phyloP scores from a whole-genome alignment of 139 green algal species.

The Picochlorum sp. region DNA sequence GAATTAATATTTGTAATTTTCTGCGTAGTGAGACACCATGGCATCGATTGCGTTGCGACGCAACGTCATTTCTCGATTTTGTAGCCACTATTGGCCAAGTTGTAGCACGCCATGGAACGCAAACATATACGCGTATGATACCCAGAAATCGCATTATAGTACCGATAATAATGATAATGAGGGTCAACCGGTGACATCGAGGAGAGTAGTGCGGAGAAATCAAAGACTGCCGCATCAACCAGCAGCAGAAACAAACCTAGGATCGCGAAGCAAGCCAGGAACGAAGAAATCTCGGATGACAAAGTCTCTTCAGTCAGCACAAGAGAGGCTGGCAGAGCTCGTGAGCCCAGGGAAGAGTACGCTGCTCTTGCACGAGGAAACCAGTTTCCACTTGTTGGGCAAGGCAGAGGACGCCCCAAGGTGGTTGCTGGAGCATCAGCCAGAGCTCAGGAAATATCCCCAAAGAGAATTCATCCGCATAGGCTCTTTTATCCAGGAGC shows the following conservation, averaged over 20 bases:
- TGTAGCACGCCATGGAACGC: too few relatives aligned
- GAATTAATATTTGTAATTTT: conserved; percentile 2
- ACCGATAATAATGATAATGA: too few relatives aligned
- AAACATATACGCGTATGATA: too few relatives aligned
- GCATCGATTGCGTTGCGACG: not conserved
- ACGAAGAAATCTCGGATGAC: not conserved
- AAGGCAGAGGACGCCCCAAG: conserved; percentile 24
- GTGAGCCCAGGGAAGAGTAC: not conserved
- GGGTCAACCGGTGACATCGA: too few relatives aligned
- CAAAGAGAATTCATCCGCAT: conserved; percentile 26
- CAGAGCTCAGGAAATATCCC: conserved; percentile 18
- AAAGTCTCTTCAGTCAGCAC: conserved; percentile 5
- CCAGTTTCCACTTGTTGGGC: conserved; percentile 17
- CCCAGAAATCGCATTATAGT: too few relatives aligned
- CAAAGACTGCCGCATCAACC: not conserved
- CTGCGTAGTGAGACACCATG: not conserved
- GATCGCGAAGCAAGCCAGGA: not conserved
- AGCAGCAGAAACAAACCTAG: conserved; percentile 3
- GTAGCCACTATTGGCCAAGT: too few relatives aligned
- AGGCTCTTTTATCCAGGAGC: conserved; percentile 29
- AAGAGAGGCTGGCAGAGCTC: conserved; percentile 3
- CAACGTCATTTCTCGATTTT: too few relatives aligned
- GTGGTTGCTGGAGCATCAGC: conserved; percentile 1
- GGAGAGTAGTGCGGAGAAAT: too few relatives aligned
- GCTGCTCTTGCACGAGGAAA: not conserved